These are phyloP conservation scores for Gamarada debralockiae DNA, from an alignment of 495 filamentous ascomycete genomes.

Conservation along the genomic window DNA sequence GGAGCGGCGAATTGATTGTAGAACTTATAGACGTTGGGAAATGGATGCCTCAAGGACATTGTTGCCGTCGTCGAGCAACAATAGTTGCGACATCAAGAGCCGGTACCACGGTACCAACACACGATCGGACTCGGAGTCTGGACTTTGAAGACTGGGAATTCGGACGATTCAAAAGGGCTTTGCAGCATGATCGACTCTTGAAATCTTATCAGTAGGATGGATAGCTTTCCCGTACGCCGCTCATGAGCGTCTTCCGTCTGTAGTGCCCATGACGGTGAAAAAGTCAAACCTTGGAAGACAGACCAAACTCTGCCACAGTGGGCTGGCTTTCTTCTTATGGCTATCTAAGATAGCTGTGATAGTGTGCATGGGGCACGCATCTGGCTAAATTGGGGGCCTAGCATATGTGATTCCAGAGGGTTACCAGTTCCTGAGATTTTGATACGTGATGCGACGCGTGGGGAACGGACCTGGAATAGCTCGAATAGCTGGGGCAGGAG, in stretches of 20 bases:
- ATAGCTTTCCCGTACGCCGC: conserved; percentile 11
- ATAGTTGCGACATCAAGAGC: conserved; percentile 7
- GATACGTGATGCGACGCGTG: conserved; percentile 6
- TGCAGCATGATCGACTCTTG: conserved; percentile 2
- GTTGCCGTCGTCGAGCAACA: conserved; percentile 5
- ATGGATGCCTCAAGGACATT: conserved; percentile 23
- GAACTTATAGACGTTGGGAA: conserved; percentile 28
- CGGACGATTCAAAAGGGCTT: conserved; percentile 3
- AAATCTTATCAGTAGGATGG: conserved; percentile 3
- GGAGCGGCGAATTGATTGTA: background rate
- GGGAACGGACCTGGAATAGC: conserved; percentile 4
- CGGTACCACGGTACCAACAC: background rate
- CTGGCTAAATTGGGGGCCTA: conserved; percentile 8
- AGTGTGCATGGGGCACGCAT: conserved; percentile 1
- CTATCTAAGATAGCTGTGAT: conserved; percentile 8
- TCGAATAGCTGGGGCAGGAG: background rate
- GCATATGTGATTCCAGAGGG: conserved; percentile 7
- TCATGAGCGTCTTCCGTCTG: conserved; percentile 13
- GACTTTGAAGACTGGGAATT: conserved; percentile 1
- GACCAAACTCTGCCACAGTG: background rate
- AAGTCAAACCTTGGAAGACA: background rate
- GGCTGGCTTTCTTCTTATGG: background rate
- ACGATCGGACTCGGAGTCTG: background rate
- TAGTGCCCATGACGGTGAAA: background rate
- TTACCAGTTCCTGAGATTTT: conserved; percentile 4